These are phyloP conservation scores for Pichia norvegensis DNA, from an alignment of 1,139 yeast species.

Conservation along the genomic window DNA sequence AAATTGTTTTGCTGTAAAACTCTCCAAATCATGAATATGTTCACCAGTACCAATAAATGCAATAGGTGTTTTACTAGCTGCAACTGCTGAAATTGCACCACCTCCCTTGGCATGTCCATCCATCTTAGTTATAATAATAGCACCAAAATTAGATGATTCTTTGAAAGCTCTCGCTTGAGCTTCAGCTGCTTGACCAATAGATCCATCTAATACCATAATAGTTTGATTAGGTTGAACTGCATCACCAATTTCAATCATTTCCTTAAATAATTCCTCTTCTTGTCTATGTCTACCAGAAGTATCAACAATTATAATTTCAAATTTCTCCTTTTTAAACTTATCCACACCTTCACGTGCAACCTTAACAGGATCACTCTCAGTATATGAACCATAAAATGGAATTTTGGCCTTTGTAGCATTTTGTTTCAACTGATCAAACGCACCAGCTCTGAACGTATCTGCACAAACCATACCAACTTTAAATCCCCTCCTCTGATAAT, in stretches of 20 bases:
- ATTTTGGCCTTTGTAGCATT: constrained; percentile 93
- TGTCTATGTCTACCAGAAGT: constrained; percentile 98
- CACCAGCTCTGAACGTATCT: constrained; percentile 99
- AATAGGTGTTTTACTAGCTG: constrained; percentile 94
- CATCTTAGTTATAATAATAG: constrained; percentile 91
- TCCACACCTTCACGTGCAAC: constrained; percentile 90
- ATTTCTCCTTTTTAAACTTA: constrained; percentile 83
- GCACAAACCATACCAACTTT: constrained; percentile 97
- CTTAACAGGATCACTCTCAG: constrained; percentile 91
- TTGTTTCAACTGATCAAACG: constrained; percentile 95
- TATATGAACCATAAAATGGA: constrained; percentile 91
- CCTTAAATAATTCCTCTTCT: constrained; percentile 83
- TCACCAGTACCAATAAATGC: constrained; percentile 98
- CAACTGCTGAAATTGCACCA: constrained; percentile 98
- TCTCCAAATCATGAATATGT: constrained; percentile 88
- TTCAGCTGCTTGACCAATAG: constrained; percentile 98
- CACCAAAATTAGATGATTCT: constrained; percentile 88
- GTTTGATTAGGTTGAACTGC: constrained; percentile 89
- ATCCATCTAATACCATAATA: constrained; percentile 94
- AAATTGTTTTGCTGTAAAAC: constrained; percentile 83
- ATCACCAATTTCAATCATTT: constrained; percentile 87
- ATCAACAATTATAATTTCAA: constrained; percentile 91
- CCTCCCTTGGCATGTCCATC: constrained; percentile 99
- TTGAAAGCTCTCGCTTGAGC: constrained; percentile 91
- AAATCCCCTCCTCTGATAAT: constrained; percentile 87